Evolutionary conservation across 2,329 filamentous ascomycete species (phyloP), one percentile per base, ranked within the genome.

Genomic region (Ophidiomyces ophidiicola): DNA sequence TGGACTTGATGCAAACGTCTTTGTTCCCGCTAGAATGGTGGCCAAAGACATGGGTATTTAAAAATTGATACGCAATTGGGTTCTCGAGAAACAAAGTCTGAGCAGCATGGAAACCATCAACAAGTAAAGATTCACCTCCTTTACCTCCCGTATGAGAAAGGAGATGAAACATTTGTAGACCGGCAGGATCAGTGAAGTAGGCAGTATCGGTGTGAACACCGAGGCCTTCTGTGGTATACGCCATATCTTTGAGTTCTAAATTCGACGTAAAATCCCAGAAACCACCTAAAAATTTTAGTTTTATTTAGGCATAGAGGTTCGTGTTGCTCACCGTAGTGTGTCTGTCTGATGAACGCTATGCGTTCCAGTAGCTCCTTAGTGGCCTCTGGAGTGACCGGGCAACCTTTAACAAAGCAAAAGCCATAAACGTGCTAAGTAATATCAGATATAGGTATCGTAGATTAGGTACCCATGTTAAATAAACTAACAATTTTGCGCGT

Each of bases 191-290:
- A 15, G 77, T 86, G 63, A 96, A 96, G 61, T 98, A 96, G 1
- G 88, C 94, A 5, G 76, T 96, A 62, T 98, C 90, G 1, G 88
- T 96, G 60, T 98, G 90, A 1, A 82, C 80, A 14, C 77, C 75
- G 2, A 98, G 72, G 1, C 78, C 78, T 36, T 90, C 70, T 51
- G 81, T 85, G 1, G 88, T 94, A 63, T 96, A 98, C 3, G 86
- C 86, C 1, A 83, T 92, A 53, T 94, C 86, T 48, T 87, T 87
- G 54, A 80, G 80, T 19, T 84, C 80, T 17, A 94, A 72, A 58
- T 94, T 82, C 4, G 87, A 81, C 1, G 83, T 82, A 59, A 96
- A 96, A 60, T 94, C 88, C 66, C 78, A 82, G 59, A 82, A 82
- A 19, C 72, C 78, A 46, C 76, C 70, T 68, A 37, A 34, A 14